Evolutionary conservation across 139 green algal genomes (phyloP).

Genomic region (Chlamydomonas asymmetrica): DNA sequence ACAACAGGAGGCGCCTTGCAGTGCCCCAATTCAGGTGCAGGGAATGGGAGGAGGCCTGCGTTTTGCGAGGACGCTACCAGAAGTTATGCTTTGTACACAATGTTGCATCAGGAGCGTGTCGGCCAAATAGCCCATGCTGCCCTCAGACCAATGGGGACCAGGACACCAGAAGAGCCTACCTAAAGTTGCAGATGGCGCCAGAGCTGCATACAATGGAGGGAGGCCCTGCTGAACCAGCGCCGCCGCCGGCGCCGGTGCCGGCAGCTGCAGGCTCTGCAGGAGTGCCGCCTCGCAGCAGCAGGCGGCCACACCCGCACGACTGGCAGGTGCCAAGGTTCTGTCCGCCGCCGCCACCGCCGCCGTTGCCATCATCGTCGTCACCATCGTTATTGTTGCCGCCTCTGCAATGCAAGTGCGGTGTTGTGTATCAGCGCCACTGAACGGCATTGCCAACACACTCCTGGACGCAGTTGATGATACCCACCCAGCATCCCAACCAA

Average conservation of each 20-base stretch:
- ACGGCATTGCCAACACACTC: not conserved
- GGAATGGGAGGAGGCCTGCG: not conserved
- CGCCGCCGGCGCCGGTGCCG: not conserved
- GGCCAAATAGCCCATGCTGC: not conserved
- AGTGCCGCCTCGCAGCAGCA: conserved; percentile 37
- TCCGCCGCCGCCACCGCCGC: not conserved
- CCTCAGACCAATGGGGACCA: not conserved
- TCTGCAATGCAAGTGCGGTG: not conserved
- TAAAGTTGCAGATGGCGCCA: conserved; percentile 25
- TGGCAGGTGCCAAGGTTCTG: conserved; percentile 45
- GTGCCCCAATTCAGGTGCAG: not conserved
- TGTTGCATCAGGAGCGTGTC: conserved; percentile 11
- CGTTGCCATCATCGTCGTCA: not conserved
- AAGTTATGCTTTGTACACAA: not conserved
- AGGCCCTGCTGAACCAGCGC: too few species aligned
- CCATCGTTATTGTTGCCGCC: not conserved
- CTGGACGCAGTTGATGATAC: not conserved
- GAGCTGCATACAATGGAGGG: conserved; percentile 28
- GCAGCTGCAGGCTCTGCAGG: not conserved
- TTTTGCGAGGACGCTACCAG: not conserved
- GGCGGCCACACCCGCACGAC: conserved; percentile 39
- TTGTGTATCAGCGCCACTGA: not conserved
- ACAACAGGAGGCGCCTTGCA: not conserved
- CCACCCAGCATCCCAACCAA: not conserved
- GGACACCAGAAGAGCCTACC: not conserved